These are phyloP conservation scores for Coemansia sp. DNA, from an alignment of 192 early-diverging fungal genomes.

Conservation along the genomic window DNA sequence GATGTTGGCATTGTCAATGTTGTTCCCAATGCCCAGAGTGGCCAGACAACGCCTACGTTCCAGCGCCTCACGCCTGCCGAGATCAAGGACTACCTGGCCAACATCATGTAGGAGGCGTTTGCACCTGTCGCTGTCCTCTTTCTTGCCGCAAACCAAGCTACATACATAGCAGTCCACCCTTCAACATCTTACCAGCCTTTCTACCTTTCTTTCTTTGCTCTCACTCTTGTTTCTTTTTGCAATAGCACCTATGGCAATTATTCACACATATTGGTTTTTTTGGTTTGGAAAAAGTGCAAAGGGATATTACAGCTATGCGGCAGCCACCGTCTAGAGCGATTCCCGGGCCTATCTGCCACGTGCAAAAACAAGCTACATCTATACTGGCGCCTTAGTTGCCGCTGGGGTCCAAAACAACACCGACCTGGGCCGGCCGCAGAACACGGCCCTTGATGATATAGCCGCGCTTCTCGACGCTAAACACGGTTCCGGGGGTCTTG, in stretches of 20 bases:
- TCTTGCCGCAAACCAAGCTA: too few species aligned
- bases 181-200: too few species aligned
- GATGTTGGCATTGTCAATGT: conserved; percentile 88
- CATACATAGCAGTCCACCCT: too few species aligned
- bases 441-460: conserved; percentile 90
- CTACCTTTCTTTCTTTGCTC: too few species aligned
- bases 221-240: too few species aligned
- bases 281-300: too few species aligned
- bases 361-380: too few species aligned
- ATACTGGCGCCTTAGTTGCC: conserved; percentile 20
- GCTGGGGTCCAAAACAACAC: conserved; percentile 71
- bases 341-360: too few species aligned
- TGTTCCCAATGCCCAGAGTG: conserved; percentile 39
- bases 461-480: conserved; percentile 90
- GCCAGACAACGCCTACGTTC: conserved; percentile 67
- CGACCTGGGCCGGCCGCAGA: conserved; percentile 91
- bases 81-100: conserved; percentile 97
- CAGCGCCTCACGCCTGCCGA: conserved; percentile 76
- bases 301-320: too few species aligned
- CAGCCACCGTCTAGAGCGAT: too few species aligned
- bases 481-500: conserved; percentile 85
- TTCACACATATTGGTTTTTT: too few species aligned
- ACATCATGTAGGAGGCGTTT: conserved; percentile 57
- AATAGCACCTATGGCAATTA: too few species aligned
- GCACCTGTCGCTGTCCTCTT: not conserved